These are phyloP conservation scores for Blastobotrys illinoisensis DNA, from an alignment of 1,139 yeast species.

Conservation along the genomic window DNA sequence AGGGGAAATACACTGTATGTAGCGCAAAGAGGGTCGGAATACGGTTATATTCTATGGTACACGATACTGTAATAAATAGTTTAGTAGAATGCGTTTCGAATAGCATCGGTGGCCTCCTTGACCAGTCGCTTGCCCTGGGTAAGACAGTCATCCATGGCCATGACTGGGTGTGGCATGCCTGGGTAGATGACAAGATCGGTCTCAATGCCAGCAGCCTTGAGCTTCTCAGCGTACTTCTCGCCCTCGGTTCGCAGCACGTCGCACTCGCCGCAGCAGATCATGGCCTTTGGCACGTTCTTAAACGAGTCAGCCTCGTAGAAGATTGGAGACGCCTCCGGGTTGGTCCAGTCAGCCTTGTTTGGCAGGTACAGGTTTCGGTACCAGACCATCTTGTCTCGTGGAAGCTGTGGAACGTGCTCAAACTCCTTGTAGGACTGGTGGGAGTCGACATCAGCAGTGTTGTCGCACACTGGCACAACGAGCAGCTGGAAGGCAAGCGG, in stretches of 20 bases:
- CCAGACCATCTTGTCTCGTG: conserved; percentile 48
- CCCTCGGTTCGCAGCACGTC: conserved; percentile 46
- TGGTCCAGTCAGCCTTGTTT: conserved; percentile 31
- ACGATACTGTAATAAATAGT: neutral
- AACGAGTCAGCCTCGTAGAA: conserved; percentile 41
- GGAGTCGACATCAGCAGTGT: conserved; percentile 40
- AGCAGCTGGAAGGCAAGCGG: conserved; percentile 40
- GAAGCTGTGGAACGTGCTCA: conserved; percentile 43
- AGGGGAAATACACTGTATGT: no score
- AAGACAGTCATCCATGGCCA: conserved; percentile 45
- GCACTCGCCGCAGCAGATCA: conserved; percentile 42
- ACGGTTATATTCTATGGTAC: neutral
- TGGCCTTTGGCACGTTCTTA: conserved; percentile 39
- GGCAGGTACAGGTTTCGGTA: conserved; percentile 43
- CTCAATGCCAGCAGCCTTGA: conserved; percentile 38
- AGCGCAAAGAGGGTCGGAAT: no score
- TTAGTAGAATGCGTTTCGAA: conserved; percentile 17
- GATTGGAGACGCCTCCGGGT: conserved; percentile 44
- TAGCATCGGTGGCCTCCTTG: conserved; percentile 27
- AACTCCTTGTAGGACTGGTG: conserved; percentile 40
- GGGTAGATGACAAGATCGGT: conserved; percentile 36
- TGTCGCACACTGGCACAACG: conserved; percentile 47
- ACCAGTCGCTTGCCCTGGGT: conserved; percentile 40
- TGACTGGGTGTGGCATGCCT: conserved; percentile 46
- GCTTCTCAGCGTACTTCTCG: conserved; percentile 40